phyloP scores from a whole-genome alignment of 495 filamentous ascomycete genomes.

The Geoglossum glabrum region DNA sequence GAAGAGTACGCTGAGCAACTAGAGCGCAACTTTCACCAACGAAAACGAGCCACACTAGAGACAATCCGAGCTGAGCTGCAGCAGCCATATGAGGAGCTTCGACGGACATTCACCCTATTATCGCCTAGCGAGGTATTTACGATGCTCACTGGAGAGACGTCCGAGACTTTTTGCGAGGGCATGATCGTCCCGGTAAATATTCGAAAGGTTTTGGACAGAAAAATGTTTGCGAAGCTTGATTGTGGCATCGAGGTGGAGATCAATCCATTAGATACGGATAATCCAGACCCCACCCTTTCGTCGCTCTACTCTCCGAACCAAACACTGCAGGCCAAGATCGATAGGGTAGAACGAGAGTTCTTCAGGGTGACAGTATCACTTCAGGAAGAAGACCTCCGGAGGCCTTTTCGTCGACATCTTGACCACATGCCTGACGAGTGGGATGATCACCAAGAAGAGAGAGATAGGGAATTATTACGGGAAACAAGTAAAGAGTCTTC shows the following conservation, averaged over 20 bases:
- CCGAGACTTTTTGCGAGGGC: constrained; percentile 57
- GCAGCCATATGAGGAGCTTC: constrained; percentile 82
- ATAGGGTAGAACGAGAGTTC: constrained; percentile 62
- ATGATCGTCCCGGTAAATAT: constrained; percentile 88
- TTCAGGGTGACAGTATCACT: constrained; percentile 68
- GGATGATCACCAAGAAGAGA: constrained; percentile 62
- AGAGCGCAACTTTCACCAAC: constrained; percentile 76
- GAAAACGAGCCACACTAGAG: constrained; percentile 89
- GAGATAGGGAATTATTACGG: constrained; percentile 54
- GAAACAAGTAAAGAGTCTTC: constrained; percentile 66
- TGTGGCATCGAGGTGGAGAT: constrained; percentile 73
- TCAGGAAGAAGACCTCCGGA: constrained; percentile 54
- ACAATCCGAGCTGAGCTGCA: constrained; percentile 87
- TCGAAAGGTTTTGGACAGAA: constrained; percentile 49
- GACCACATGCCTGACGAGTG: constrained; percentile 63
- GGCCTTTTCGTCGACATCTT: constrained; percentile 39
- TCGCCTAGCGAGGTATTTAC: constrained; percentile 73
- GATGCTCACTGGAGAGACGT: constrained; percentile 88
- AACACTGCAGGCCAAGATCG: constrained; percentile 69
- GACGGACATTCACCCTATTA: constrained; percentile 55
- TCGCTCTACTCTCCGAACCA: constrained; percentile 49
- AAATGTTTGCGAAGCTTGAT: constrained; percentile 80
- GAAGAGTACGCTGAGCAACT: constrained; percentile 95
- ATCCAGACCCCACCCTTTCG: constrained; percentile 36
- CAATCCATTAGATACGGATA: constrained; percentile 45